A percentile compares a stretch with the other conserved stretches of the same genome.
Evolutionary conservation across 176 grass and related monocot genomes (phyloP).

Genomic region (Saccharum spontaneum): DNA sequence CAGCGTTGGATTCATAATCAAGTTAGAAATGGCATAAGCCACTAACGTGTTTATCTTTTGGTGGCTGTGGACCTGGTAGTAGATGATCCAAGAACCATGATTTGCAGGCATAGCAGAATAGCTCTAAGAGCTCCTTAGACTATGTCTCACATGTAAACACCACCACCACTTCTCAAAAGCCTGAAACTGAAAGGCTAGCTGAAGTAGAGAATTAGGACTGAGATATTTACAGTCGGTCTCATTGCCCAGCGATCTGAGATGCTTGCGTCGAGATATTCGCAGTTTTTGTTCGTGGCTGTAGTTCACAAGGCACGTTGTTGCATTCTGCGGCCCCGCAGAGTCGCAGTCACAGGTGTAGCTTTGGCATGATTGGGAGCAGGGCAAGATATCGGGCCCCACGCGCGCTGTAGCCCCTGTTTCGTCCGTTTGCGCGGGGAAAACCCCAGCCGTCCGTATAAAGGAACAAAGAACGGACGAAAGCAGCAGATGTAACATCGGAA

Average conservation of each 20-base stretch:
- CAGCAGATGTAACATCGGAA: neutral
- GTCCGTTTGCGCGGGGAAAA: neutral
- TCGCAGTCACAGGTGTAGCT: neutral
- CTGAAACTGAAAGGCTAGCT: too few relatives aligned
- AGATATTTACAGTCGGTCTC: neutral
- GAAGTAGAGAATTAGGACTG: neutral
- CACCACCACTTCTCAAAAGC: too few relatives aligned
- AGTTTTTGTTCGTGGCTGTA: neutral
- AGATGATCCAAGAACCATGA: neutral
- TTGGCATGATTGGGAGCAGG: neutral
- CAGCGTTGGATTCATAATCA: neutral
- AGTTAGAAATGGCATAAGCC: neutral
- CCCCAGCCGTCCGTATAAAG: neutral
- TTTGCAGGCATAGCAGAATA: neutral
- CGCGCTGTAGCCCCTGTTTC: neutral
- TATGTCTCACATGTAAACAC: neutral
- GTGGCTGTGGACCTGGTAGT: neutral
- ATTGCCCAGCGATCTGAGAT: too few relatives aligned
- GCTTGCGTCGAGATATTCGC: neutral
- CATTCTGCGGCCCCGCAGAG: neutral
- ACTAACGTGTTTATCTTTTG: neutral
- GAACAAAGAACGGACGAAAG: neutral
- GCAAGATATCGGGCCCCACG: neutral
- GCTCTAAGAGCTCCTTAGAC: constrained; percentile 3
- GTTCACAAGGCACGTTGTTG: neutral